phyloP scores from a whole-genome alignment of 495 filamentous ascomycete genomes.

The Cladorrhinum samala region DNA sequence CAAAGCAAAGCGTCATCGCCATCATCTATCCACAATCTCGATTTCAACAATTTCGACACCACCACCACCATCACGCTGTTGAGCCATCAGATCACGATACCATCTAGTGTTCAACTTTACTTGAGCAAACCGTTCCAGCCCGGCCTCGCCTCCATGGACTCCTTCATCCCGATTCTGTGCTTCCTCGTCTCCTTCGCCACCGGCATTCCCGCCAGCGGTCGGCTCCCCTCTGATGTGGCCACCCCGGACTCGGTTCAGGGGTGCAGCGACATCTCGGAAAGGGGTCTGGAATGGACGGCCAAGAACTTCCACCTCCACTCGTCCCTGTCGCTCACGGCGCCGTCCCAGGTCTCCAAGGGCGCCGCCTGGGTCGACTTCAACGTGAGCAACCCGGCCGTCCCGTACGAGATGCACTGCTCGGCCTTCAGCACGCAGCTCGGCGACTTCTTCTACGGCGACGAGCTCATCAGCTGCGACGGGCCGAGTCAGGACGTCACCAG shows the following conservation, averaged over 20 bases:
- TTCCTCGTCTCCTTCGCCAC: too few relatives aligned
- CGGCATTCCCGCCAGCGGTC: too few relatives aligned
- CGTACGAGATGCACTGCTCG: slow-evolving; percentile 22
- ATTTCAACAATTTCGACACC: too few relatives aligned
- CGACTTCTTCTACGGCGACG: slow-evolving; percentile 38
- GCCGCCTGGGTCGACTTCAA: slow-evolving; percentile 12
- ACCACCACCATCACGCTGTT: too few relatives aligned
- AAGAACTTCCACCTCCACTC: slow-evolving; percentile 12
- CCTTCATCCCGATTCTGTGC: too few relatives aligned
- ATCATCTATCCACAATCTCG: too few relatives aligned
- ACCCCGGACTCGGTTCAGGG: background rate
- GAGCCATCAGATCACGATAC: too few relatives aligned
- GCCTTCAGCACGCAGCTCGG: slow-evolving; percentile 27
- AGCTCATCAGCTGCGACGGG: slow-evolving; percentile 26
- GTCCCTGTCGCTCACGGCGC: slow-evolving; percentile 5
- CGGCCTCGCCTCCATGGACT: too few relatives aligned
- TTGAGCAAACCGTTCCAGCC: too few relatives aligned
- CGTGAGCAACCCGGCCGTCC: slow-evolving; percentile 14
- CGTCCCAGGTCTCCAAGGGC: slow-evolving; percentile 7
- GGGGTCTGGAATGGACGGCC: slow-evolving; percentile 6
- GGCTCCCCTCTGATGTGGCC: background rate
- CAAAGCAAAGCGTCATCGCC: too few relatives aligned
- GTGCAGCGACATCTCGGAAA: background rate
- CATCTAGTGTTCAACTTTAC: too few relatives aligned
- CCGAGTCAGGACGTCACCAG: background rate